These are phyloP conservation scores for Santalum album DNA, from an alignment of 164 flowering plant species.

Conservation along the genomic window DNA sequence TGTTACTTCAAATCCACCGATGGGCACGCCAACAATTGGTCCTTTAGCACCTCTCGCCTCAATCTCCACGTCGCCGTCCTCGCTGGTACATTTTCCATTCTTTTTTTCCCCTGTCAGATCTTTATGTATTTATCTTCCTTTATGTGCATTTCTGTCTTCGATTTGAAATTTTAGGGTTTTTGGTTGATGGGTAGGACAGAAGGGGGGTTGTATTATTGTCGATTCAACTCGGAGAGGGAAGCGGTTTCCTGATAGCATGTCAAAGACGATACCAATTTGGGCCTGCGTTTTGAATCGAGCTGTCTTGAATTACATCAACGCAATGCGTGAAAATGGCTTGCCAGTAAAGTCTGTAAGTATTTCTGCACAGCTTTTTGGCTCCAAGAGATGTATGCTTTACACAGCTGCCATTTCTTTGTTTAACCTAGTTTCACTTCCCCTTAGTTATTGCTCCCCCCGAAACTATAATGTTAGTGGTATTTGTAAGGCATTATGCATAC, in stretches of 20 bases:
- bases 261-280: conserved; percentile 96
- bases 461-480: no score
- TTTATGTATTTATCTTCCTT: not conserved
- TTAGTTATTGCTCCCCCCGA: no score
- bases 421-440: no score
- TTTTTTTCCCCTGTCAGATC: no score
- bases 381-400: no score
- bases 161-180: conserved; percentile 6
- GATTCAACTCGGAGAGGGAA: conserved; percentile 96
- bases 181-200: conserved; percentile 56
- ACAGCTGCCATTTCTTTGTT: no score
- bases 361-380: no score
- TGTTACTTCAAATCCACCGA: conserved; percentile 98
- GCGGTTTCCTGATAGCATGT: conserved; percentile 97
- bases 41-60: conserved; percentile 85
- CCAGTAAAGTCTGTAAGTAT: conserved; percentile 12
- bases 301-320: conserved; percentile 27
- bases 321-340: conserved; percentile 2
- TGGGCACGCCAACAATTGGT: conserved; percentile 81
- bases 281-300: conserved; percentile 79
- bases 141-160: not conserved
- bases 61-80: conserved; percentile 80
- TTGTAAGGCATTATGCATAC: no score
- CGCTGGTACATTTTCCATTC: conserved; percentile 38
- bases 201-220: conserved; percentile 82